Conservation (phyloP, 441 rosid species). For the Bocquillonia castaneifolia region DNA sequence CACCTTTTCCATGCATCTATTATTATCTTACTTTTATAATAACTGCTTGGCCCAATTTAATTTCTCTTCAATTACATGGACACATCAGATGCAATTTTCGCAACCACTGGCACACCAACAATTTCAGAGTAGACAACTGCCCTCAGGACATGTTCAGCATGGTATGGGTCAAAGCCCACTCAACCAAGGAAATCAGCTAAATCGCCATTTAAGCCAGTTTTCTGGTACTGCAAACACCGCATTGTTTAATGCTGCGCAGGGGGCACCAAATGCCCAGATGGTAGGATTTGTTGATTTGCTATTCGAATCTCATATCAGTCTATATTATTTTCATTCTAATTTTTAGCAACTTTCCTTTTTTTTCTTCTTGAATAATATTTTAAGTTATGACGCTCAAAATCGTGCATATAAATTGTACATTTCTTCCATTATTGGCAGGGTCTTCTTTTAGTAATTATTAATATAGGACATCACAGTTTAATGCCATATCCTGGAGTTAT, state of each 20-base stretch:
- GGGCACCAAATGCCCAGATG: conserved; percentile 76
- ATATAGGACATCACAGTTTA: background rate
- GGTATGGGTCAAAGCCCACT: conserved; percentile 87
- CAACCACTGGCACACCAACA: conserved; percentile 88
- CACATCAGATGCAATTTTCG: conserved; percentile 88
- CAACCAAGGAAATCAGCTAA: conserved; percentile 68
- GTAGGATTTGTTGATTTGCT: conserved; percentile 40
- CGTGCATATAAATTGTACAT: background rate
- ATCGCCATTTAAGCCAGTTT: conserved; percentile 78
- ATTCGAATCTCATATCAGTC: conserved; percentile 5
- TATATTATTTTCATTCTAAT: background rate
- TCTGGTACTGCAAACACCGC: conserved; percentile 73
- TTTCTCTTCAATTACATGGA: conserved; percentile 50
- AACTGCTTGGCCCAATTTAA: conserved; percentile 15
- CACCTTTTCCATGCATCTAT: background rate
- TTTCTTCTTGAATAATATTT: background rate
- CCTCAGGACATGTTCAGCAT: conserved; percentile 75
- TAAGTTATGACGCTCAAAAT: background rate
- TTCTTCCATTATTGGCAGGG: background rate
- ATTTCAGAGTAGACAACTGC: conserved; percentile 79
- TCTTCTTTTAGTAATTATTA: background rate
- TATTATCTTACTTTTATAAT: background rate
- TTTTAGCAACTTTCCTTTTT: background rate
- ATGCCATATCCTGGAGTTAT: background rate
- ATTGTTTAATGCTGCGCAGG: conserved; percentile 87